Base-by-base conservation (phyloP, 148 eudicot species). In the Persicaria maculosa region DNA sequence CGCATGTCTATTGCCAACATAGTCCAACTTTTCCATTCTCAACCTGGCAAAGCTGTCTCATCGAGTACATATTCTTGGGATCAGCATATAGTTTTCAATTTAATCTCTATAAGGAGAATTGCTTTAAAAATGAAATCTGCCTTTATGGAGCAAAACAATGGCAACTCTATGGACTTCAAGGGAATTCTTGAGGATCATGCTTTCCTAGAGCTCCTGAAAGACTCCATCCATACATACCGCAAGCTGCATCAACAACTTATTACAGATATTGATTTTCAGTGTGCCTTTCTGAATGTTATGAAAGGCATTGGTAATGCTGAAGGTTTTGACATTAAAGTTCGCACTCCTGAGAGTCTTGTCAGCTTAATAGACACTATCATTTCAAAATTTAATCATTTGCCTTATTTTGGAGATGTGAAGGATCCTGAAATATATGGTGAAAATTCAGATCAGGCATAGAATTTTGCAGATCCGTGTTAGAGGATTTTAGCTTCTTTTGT, bases 1-100 rank as follows among this genome's bases (percentile, higher is more conserved):
- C 91, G 85, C 74, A 83, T 92, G 80, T 73, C 89, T 4, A 83
- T 90, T 40, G 90, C 97, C 80, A 87, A 87, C 85, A 61, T 89
- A 44, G 85, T 85, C 78, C 85, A 82, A 55, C 89, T 95, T 68
- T 71, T 61, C 78, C 76, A 77, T 76, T 77, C 82, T 43, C 78
- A 72, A 47, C 53, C 71, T 50, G 22, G 75, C 54, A 67, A 46
- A 50, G 71, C 14, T 62, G 48, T 72, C 52, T 53, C 67, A 19
- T 55, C 53, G 75, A 68, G 74, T 72, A 75, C 84, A 54, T 79
- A 85, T 77, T 79, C 80, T 20, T 79, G 72, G 80, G 79, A 74
- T 75, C 76, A 72, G 57, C 88, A 86, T 72, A 52, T 83, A 6
- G 54, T 83, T 76, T 82, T 81, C 74, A 92, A 90, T 81, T 84